phyloP scores from a whole-genome alignment of 805 yeast species.

The Nakazawaea peltata region DNA sequence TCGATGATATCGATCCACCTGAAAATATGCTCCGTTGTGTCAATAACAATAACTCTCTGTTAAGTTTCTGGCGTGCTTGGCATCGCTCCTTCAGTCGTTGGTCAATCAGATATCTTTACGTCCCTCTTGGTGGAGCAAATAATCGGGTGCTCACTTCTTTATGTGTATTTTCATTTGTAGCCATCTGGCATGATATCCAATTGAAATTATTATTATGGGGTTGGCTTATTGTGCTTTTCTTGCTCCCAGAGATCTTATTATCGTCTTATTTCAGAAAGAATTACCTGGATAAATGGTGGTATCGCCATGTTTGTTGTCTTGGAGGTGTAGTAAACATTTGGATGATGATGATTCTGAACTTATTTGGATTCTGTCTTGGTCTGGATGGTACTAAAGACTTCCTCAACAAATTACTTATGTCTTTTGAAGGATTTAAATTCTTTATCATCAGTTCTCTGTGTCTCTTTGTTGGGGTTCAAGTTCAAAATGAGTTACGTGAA shows the following conservation, averaged over 20 bases:
- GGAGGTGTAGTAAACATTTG: conserved; percentile 90
- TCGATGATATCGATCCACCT: conserved; percentile 95
- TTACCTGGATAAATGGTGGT: conserved; percentile 48
- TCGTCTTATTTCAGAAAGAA: conserved; percentile 32
- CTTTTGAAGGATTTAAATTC: conserved; percentile 60
- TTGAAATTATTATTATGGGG: conserved; percentile 88
- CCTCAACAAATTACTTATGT: conserved; percentile 62
- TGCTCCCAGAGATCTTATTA: conserved; percentile 76
- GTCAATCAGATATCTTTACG: conserved; percentile 81
- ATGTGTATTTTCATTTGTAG: conserved; percentile 90
- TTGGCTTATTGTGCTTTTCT: conserved; percentile 82
- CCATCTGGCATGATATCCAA: conserved; percentile 97
- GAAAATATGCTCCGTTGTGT: conserved; percentile 97
- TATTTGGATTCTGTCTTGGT: conserved; percentile 93
- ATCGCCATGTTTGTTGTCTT: conserved; percentile 69
- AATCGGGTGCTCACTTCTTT: conserved; percentile 69
- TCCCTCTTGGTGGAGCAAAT: conserved; percentile 82
- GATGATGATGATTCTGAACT: conserved; percentile 97
- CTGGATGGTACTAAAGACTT: conserved; percentile 71
- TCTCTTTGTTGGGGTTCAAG: conserved; percentile 79
- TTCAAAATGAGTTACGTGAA: conserved; percentile 91
- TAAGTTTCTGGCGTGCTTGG: conserved; percentile 99
- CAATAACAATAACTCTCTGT: conserved; percentile 86
- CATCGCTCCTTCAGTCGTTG: conserved; percentile 90
- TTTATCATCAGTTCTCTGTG: conserved; percentile 52